Evolutionary conservation across 768 basidiomycete species (phyloP).

Genomic region (Pleurotus tuber-regium): DNA sequence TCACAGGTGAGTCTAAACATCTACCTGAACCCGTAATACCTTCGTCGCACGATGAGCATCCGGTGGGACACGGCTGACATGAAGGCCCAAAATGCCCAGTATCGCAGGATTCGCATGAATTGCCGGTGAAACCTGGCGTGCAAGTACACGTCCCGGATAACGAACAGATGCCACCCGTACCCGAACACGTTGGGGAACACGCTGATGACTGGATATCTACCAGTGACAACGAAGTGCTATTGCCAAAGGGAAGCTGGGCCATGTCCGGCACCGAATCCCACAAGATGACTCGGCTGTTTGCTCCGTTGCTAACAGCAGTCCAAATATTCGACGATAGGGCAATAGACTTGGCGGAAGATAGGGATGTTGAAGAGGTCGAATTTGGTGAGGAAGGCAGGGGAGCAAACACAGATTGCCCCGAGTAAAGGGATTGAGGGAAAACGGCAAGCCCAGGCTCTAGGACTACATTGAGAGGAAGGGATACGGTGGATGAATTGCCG

Average conservation of each 20-base stretch:
- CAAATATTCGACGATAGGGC: slow-evolving; percentile 55
- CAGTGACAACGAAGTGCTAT: slow-evolving; percentile 33
- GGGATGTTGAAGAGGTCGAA: slow-evolving; percentile 36
- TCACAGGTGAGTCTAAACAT: slow-evolving; percentile 52
- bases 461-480: slow-evolving; percentile 51
- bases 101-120: slow-evolving; percentile 74
- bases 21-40: slow-evolving; percentile 72
- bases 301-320: slow-evolving; percentile 46
- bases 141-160: slow-evolving; percentile 68
- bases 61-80: slow-evolving; percentile 65
- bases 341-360: slow-evolving; percentile 46
- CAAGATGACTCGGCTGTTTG: slow-evolving; percentile 47
- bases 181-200: slow-evolving; percentile 71
- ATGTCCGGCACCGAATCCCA: slow-evolving; percentile 66
- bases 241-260: slow-evolving; percentile 40
- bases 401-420: slow-evolving; percentile 50
- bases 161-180: slow-evolving; percentile 59
- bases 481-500: slow-evolving; percentile 40
- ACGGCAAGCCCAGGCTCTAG: slow-evolving; percentile 55
- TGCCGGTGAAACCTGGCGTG: slow-evolving; percentile 64
- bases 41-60: slow-evolving; percentile 70
- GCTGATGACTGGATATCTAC: slow-evolving; percentile 49
- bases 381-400: slow-evolving; percentile 39
- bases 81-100: slow-evolving; percentile 65
- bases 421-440: slow-evolving; percentile 51